Evolutionary conservation across 176 grass and related monocot species (phyloP), one percentile per base, ranked within the genome.

Genomic region (Dactylis glomerata): DNA sequence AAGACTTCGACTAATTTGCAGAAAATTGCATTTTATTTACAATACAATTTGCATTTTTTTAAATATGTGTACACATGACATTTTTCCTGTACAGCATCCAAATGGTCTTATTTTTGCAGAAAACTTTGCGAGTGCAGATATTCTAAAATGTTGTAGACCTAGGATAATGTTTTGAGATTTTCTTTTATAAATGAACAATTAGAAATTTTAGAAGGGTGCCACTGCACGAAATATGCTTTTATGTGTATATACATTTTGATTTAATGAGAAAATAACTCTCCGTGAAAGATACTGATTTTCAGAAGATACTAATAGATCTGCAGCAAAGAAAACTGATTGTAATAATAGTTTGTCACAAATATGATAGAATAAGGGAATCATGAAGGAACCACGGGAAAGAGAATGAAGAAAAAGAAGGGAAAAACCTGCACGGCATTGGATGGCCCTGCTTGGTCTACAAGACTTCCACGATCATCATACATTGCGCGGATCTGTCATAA

Each of bases 401-500:
- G 74, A 80, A 56, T 62, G 22, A 55, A 58, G 82, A 71, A 27
- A 28, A 52, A 61, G 26, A 10, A 40, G 52, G 83, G 28, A 14
- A 55, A 78, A 80, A 94, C 96, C 96, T 98, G 96, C 82, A 98
- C 91, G 2, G 96, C 93, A 1, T 88, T 93, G 46, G 96, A 98
- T 85, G 96, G 96, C 72, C 91, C 89, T 66, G 91, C 93, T 88
- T 95, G 82, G 49, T 95, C 96, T 47, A 95, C 93, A 78, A 80
- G 92, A 8, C 20, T 84, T 83, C 93, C 96, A 84, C 83, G 65
- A 56, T 98, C 96, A 81, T 95, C 96, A 86, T 95, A 98, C 96
- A 98, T 93, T 85, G 96, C 96, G 40, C 96, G 92, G 31, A 98
- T 92, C 96, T 98, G 87, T 72, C 77, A 85, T 51, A 68, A 72